A percentile compares a stretch with the other conserved stretches of the same genome.
These are phyloP conservation scores for Agrocybe pediades DNA, from an alignment of 768 basidiomycete genomes.

Conservation along the genomic window DNA sequence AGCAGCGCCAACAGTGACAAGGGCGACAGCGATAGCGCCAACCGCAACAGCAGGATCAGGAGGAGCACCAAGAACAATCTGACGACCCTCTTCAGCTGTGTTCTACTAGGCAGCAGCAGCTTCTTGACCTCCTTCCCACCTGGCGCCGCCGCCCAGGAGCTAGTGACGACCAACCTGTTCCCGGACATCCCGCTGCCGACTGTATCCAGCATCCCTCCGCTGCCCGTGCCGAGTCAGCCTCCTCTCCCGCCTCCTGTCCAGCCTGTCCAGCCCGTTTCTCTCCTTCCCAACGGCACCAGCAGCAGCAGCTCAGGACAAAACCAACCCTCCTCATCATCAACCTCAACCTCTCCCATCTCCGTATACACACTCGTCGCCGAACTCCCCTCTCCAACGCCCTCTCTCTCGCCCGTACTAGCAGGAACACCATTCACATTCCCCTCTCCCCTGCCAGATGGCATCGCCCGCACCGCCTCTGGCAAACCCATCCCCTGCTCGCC, in stretches of 20 bases:
- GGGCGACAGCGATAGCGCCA: too few species aligned
- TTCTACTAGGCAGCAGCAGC: not conserved
- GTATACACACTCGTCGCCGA: not conserved
- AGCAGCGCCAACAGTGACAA: too few species aligned
- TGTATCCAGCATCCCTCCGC: not conserved
- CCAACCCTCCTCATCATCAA: not conserved
- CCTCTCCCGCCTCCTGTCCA: too few species aligned
- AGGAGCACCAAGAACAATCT: not conserved
- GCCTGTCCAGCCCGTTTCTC: not conserved
- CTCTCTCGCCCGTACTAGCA: not conserved
- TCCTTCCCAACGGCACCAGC: too few species aligned
- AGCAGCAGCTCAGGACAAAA: not conserved
- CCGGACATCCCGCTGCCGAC: not conserved
- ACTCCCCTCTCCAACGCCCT: not conserved
- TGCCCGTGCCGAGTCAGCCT: not conserved
- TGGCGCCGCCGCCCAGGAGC: not conserved
- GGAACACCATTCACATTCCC: not conserved
- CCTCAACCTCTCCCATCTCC: not conserved
- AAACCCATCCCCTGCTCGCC: constrained; percentile 38
- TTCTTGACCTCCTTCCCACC: not conserved
- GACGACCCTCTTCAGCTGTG: not conserved
- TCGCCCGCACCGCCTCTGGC: constrained; percentile 23
- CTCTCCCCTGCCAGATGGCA: constrained; percentile 12
- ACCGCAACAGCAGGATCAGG: too few species aligned
- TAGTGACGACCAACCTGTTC: not conserved